Base-by-base conservation (phyloP, 495 filamentous ascomycete genomes). In the Penicillium maclennaniae region DNA sequence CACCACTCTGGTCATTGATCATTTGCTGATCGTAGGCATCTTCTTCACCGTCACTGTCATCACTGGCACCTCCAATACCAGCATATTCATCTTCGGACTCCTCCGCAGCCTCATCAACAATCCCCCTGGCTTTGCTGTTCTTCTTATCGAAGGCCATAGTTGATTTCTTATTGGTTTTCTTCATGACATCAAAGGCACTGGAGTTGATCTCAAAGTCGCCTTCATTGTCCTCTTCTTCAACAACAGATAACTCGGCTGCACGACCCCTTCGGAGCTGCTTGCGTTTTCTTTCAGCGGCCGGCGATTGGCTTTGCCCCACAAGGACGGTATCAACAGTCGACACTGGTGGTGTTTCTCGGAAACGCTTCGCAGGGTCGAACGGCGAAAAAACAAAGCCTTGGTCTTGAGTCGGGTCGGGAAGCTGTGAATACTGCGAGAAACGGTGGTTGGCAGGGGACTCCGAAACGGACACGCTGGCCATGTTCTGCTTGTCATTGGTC, bases 31-130 rank as follows among this genome's bases (percentile, higher is more conserved):
- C 81, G 37, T 81, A 81, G 31, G 81, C 83, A 44, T 87, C 81
- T 51, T 90, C 88, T 36, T 86, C 85, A 20, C 76, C 82, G 45
- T 84, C 87, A 37, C 91, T 89, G 53, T 98, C 95, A 45, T 92
- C 91, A 67, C 89, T 91, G 4, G 79, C 87, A 39, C 93, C 93
- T 43, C 95, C 95, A 38, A 97, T 76, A 2, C 95, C 95, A 28
- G 92, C 93, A 65, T 96, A 99, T 67, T 99, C 93, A 65, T 99
- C 93, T 65, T 97, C 95, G 0, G 95, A 97, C 74, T 99, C 93
- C 59, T 93, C 89, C 37, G 93, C 93, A 61, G 93, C 89, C 55
- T 97, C 93, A 54, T 97, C 81, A 16, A 99, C 75, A 75, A 96
- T 89, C 14, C 85, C 85, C 50, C 84, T 91, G 0, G 91, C 92